Conservation (phyloP, 495 filamentous ascomycete genomes). For the Hypoxylon subgilvum region DNA sequence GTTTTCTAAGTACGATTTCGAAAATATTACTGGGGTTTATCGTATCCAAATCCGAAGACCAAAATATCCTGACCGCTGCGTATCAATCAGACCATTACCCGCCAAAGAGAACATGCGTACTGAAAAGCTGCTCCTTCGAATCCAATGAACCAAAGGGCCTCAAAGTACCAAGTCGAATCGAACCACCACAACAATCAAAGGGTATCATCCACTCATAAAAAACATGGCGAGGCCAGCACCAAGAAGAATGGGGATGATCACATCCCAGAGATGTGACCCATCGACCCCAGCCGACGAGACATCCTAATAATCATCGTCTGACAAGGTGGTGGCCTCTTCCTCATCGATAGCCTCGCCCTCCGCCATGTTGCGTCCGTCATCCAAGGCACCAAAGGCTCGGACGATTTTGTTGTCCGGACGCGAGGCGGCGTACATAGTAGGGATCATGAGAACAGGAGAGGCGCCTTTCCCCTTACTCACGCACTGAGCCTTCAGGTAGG, state of each 20-base stretch:
- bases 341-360: constrained; percentile 21
- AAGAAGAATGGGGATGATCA: constrained; percentile 1
- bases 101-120: neutral
- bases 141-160: neutral
- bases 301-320: constrained; percentile 23
- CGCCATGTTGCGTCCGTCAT: constrained; percentile 13
- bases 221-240: neutral
- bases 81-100: no score
- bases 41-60: no score
- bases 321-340: constrained; percentile 16
- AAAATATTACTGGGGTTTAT: no score
- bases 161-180: neutral
- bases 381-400: constrained; percentile 23
- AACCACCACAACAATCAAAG: neutral
- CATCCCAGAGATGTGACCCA: neutral
- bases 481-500: constrained; percentile 63
- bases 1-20: no score
- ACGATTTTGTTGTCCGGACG: constrained; percentile 47
- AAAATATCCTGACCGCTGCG: no score
- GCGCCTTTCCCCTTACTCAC: constrained; percentile 20
- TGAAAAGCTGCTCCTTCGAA: neutral
- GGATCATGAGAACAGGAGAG: constrained; percentile 38
- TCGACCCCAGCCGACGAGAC: neutral
- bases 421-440: constrained; percentile 55
- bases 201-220: constrained; percentile 23